These are phyloP conservation scores for Phalaenopsis hybrid DNA, from an alignment of 116 monocot species.

Conservation along the genomic window DNA sequence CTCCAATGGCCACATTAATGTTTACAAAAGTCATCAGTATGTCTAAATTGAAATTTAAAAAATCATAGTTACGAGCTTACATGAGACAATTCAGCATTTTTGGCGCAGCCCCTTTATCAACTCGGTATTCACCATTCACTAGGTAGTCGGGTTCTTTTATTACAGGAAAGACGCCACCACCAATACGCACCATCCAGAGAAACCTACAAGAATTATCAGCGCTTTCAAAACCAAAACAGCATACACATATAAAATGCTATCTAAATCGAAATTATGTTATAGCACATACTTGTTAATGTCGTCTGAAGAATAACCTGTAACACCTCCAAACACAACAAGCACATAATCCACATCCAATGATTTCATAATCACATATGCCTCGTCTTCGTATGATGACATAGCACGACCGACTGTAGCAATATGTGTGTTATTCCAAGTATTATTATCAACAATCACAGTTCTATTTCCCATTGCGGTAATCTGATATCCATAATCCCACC, in stretches of 20 bases:
- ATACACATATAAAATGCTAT: background rate
- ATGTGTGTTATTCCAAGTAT: slow-evolving; percentile 99
- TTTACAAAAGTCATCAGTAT: background rate
- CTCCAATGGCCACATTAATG: background rate
- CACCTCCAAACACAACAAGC: slow-evolving; percentile 95
- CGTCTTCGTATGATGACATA: slow-evolving; percentile 95
- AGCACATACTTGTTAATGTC: slow-evolving; percentile 85
- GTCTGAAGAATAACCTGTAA: slow-evolving; percentile 93
- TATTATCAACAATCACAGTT: slow-evolving; percentile 98
- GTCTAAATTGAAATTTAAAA: background rate
- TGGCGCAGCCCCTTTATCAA: slow-evolving; percentile 96
- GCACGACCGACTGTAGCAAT: slow-evolving; percentile 98
- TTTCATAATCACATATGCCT: slow-evolving; percentile 94
- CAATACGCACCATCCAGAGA: slow-evolving; percentile 99
- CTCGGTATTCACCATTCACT: slow-evolving; percentile 97
- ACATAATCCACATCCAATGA: slow-evolving; percentile 95
- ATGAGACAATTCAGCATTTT: slow-evolving; percentile 99
- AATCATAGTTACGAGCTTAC: slow-evolving; percentile 40
- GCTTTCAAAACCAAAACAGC: background rate
- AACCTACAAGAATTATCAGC: slow-evolving; percentile 41
- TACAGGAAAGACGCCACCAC: slow-evolving; percentile 95
- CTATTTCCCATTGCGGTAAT: slow-evolving; percentile 99
- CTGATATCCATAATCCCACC: slow-evolving; percentile 99
- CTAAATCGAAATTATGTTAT: background rate
- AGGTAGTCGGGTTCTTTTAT: slow-evolving; percentile 99